A percentile compares a stretch with the other conserved stretches of the same genome.
These are phyloP conservation scores for Gautieria morchelliformis DNA, from an alignment of 768 basidiomycete genomes.

Conservation along the genomic window DNA sequence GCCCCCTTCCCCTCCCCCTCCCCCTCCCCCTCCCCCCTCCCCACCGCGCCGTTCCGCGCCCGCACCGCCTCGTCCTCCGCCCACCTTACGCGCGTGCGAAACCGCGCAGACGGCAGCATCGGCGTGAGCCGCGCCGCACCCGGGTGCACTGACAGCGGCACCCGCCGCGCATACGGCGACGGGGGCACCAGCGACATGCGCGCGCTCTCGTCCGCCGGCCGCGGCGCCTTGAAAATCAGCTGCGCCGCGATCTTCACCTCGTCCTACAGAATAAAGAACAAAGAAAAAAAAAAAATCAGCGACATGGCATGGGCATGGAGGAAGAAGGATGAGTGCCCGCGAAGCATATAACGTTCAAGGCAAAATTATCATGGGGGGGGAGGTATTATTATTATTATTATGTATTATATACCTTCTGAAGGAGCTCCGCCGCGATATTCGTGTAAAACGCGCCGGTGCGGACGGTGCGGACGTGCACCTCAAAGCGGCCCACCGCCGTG, in stretches of 20 bases:
- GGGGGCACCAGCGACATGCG: conserved; percentile 32
- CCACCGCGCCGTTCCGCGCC: conserved; percentile 27
- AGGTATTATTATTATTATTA: too few species aligned
- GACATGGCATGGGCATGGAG: background rate
- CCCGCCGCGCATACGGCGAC: conserved; percentile 49
- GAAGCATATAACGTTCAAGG: too few species aligned
- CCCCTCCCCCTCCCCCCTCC: conserved; percentile 29
- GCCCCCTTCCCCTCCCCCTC: too few species aligned
- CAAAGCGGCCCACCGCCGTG: conserved; percentile 31
- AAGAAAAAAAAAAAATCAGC: background rate
- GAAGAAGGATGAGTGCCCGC: too few species aligned
- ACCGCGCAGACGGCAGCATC: conserved; percentile 25
- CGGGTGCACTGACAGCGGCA: conserved; percentile 49
- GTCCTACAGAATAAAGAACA: too few species aligned
- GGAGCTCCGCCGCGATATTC: conserved; percentile 47
- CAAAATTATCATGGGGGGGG: too few species aligned
- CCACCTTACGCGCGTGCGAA: conserved; percentile 24
- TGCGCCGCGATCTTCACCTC: conserved; percentile 40
- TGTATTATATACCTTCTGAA: conserved; percentile 38
- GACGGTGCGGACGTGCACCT: conserved; percentile 38
- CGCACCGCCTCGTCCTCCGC: conserved; percentile 33
- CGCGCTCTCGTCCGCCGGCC: conserved; percentile 20
- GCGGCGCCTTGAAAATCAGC: conserved; percentile 46
- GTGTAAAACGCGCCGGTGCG: conserved; percentile 44
- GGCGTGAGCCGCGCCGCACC: conserved; percentile 24